Evolutionary conservation across 768 basidiomycete species (phyloP).

Genomic region (Mycena rosella): DNA sequence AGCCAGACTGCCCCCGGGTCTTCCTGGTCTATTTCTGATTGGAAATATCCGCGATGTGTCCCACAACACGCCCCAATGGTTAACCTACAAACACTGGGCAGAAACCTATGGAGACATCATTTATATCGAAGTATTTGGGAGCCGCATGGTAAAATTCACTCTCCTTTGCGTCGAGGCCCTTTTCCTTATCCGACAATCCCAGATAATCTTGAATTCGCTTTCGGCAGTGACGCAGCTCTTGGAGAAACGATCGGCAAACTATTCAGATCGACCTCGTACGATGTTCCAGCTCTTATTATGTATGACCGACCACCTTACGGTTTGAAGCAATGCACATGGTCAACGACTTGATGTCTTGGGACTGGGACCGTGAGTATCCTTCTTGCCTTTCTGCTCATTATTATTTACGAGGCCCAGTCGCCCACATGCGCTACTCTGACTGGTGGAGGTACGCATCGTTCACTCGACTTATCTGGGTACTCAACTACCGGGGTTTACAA

Average conservation of each 20-base stretch:
- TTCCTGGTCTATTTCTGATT: constrained; percentile 48
- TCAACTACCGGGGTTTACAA: not conserved
- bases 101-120: constrained; percentile 39
- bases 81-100: constrained; percentile 49
- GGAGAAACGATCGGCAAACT: constrained; percentile 58
- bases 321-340: constrained; percentile 36
- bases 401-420: constrained; percentile 27
- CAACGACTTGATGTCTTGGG: constrained; percentile 46
- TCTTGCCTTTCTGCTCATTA: not conserved
- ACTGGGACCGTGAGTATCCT: constrained; percentile 42
- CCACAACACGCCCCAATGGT: constrained; percentile 43
- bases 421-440: constrained; percentile 47
- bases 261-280: constrained; percentile 56
- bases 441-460: constrained; percentile 41
- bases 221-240: constrained; percentile 57
- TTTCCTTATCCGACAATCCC: constrained; percentile 44
- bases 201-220: constrained; percentile 56
- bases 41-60: constrained; percentile 50
- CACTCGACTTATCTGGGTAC: not conserved
- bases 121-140: constrained; percentile 31
- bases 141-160: constrained; percentile 47
- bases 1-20: constrained; percentile 49
- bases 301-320: no score
- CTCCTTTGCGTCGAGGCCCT: constrained; percentile 25
- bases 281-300: no score